phyloP scores from a whole-genome alignment of 2,329 filamentous ascomycete species.

The Aureobasidium namibiae region DNA sequence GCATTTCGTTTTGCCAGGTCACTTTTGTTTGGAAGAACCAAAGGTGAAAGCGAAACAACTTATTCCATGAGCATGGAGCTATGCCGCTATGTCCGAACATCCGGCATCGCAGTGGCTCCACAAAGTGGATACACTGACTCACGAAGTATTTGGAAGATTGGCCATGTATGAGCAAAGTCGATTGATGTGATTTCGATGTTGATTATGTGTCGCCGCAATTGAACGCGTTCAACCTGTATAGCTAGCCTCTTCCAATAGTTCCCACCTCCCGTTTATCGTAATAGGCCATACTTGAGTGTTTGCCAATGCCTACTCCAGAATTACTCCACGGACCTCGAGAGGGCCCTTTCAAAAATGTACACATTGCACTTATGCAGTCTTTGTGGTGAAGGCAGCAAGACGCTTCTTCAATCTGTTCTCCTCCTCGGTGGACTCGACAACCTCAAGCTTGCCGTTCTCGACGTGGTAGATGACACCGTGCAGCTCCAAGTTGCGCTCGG shows the following conservation, averaged over 20 bases:
- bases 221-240: not conserved
- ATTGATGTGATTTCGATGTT: not conserved
- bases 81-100: not conserved
- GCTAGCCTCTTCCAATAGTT: not conserved
- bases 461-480: slow-evolving; percentile 73
- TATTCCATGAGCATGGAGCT: slow-evolving; percentile 1
- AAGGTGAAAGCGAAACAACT: too few relatives aligned
- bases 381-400: slow-evolving; percentile 15
- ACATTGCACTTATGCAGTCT: not conserved
- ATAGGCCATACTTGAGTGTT: not conserved
- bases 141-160: not conserved
- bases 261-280: not conserved
- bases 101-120: not conserved
- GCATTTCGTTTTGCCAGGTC: not conserved
- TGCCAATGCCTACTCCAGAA: not conserved
- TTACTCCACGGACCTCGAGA: not conserved
- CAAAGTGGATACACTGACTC: not conserved
- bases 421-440: slow-evolving; percentile 37
- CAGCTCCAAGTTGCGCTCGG: slow-evolving; percentile 61
- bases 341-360: not conserved
- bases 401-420: slow-evolving; percentile 18
- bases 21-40: not conserved
- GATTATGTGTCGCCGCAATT: not conserved
- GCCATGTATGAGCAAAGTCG: not conserved
- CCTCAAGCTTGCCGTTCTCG: slow-evolving; percentile 44